phyloP scores from a whole-genome alignment of 1,284 basidiomycete species.

The Cryptococcus sp. region DNA sequence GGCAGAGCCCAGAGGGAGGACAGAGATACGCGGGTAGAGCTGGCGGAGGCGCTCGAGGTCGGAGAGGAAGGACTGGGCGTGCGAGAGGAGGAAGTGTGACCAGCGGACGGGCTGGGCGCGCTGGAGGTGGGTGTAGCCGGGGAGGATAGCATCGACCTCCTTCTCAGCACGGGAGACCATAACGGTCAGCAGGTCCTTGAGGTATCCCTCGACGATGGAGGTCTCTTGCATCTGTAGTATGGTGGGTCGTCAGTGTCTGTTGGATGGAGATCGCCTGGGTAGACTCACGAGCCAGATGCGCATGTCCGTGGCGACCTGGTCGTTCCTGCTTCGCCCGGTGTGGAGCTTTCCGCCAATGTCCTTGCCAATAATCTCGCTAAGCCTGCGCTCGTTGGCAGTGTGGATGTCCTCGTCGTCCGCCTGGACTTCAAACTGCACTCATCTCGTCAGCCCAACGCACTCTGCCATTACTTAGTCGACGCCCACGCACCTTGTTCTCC shows the following conservation, averaged over 20 bases:
- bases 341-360: conserved; percentile 84
- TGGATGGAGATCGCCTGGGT: neutral
- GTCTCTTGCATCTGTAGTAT: conserved; percentile 64
- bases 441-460: neutral
- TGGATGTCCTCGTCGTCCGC: conserved; percentile 96
- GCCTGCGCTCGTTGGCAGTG: conserved; percentile 94
- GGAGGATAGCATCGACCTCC: conserved; percentile 85
- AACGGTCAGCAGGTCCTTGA: conserved; percentile 77
- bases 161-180: conserved; percentile 87
- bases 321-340: conserved; percentile 92
- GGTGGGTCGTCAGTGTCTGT: neutral
- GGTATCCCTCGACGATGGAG: conserved; percentile 62
- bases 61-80: conserved; percentile 83
- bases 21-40: conserved; percentile 77
- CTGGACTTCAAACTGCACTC: conserved; percentile 62
- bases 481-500: conserved; percentile 57
- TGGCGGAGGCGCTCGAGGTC: conserved; percentile 85
- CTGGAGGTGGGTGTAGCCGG: conserved; percentile 98
- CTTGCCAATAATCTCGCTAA: conserved; percentile 88
- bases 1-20: conserved; percentile 87
- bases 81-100: conserved; percentile 93
- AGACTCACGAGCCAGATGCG: conserved; percentile 72
- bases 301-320: conserved; percentile 98
- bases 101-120: conserved; percentile 96
- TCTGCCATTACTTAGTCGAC: neutral